Percentiles rank a stretch among this genome's conserved stretches.
Evolutionary conservation across 176 grass and related monocot genomes (phyloP).

Genomic region (Cenchrus fungigraminus): DNA sequence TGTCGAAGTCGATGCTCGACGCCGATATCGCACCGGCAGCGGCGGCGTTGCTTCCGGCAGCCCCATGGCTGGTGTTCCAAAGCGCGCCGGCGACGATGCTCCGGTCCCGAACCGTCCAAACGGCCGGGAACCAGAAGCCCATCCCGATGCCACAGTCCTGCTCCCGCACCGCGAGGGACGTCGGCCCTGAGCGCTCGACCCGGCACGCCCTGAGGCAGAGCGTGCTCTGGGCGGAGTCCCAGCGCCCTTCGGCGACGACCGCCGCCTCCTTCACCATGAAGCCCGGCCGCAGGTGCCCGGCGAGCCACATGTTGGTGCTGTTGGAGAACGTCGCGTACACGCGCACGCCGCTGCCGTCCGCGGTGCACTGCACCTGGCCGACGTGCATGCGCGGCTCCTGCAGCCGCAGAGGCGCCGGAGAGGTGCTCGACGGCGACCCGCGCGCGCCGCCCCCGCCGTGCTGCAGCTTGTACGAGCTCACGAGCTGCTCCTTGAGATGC

Average conservation of each 20-base stretch:
- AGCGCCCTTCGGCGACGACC: conserved; percentile 60
- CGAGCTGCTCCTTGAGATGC: conserved; percentile 11
- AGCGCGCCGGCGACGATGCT: conserved; percentile 42
- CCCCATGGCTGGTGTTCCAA: conserved; percentile 6
- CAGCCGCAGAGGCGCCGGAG: not conserved
- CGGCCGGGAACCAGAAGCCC: conserved; percentile 70
- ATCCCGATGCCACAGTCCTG: conserved; percentile 54
- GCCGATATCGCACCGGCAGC: conserved; percentile 12
- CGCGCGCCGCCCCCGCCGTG: not conserved
- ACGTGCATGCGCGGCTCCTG: conserved; percentile 43
- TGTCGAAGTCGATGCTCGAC: conserved; percentile 25
- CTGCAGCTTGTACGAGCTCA: conserved; percentile 40
- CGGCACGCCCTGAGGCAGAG: conserved; percentile 63
- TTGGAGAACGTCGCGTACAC: conserved; percentile 50
- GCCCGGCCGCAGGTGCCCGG: not conserved
- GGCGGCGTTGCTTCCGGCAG: not conserved
- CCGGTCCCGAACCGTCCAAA: conserved; percentile 47
- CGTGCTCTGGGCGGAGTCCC: conserved; percentile 27
- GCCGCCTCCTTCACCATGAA: conserved; percentile 34
- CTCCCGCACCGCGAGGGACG: not conserved
- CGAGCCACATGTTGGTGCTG: not conserved
- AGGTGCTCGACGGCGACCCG: no score
- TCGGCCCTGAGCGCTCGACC: conserved; percentile 17
- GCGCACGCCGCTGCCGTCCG: conserved; percentile 29
- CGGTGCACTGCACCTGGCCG: conserved; percentile 46